phyloP scores from a whole-genome alignment of 257 asterid genomes.

The Primulina tabacum region DNA sequence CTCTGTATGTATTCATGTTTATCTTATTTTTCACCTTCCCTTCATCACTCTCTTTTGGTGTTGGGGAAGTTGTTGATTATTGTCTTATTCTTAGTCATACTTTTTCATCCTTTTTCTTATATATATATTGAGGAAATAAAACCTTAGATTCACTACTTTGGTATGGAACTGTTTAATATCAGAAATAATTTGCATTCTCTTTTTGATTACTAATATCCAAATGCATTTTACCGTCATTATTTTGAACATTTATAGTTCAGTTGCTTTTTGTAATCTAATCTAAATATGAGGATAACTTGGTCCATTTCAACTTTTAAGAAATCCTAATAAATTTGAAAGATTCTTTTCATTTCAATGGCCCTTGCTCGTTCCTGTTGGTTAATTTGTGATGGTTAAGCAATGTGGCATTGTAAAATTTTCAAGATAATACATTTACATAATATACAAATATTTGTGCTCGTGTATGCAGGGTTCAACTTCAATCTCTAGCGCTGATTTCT shows the following conservation, averaged over 20 bases:
- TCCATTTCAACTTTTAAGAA: too few relatives aligned
- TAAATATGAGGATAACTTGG: too few relatives aligned
- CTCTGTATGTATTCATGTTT: conserved; percentile 52
- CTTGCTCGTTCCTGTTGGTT: background rate
- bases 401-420: background rate
- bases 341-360: background rate
- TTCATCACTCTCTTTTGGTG: background rate
- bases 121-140: too few relatives aligned
- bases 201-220: background rate
- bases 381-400: background rate
- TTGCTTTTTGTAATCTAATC: too few relatives aligned
- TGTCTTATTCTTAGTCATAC: background rate
- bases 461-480: conserved; percentile 74
- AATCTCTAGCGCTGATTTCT: conserved; percentile 93
- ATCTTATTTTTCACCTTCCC: conserved; percentile 10
- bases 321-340: too few relatives aligned
- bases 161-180: too few relatives aligned
- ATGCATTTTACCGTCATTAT: too few relatives aligned
- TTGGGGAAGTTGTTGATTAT: conserved; percentile 1
- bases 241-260: too few relatives aligned
- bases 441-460: background rate
- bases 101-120: too few relatives aligned
- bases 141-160: too few relatives aligned
- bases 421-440: background rate
- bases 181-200: background rate